A percentile compares a stretch with the other conserved stretches of the same genome.
phyloP scores from a whole-genome alignment of 768 basidiomycete genomes.

The Leucogyrophana mollusca region DNA sequence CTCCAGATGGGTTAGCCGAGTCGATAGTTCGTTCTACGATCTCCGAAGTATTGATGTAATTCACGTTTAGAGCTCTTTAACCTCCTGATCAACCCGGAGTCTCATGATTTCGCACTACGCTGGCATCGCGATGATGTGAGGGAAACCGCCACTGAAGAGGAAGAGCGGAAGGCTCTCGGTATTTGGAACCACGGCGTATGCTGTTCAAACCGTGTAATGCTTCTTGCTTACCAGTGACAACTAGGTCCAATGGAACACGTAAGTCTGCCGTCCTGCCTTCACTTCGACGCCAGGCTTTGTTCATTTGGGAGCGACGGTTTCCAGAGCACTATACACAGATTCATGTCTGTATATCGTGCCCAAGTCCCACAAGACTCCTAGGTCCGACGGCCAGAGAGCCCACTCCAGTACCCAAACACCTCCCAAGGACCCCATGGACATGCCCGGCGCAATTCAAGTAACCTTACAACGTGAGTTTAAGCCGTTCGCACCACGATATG shows the following conservation, averaged over 20 bases:
- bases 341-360: slow-evolving; percentile 65
- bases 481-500: background rate
- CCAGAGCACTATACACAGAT: slow-evolving; percentile 59
- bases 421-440: slow-evolving; percentile 51
- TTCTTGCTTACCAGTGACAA: background rate
- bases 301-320: no score
- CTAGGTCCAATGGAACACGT: slow-evolving; percentile 77
- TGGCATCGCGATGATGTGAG: slow-evolving; percentile 74
- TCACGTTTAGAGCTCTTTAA: slow-evolving; percentile 59
- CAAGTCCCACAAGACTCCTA: slow-evolving; percentile 51
- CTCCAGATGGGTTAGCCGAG: slow-evolving; percentile 61
- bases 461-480: slow-evolving; percentile 44
- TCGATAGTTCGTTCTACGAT: background rate
- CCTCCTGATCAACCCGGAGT: slow-evolving; percentile 60
- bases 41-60: background rate
- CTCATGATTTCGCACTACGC: slow-evolving; percentile 61
- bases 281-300: background rate
- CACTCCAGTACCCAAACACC: slow-evolving; percentile 46
- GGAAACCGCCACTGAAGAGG: slow-evolving; percentile 49
- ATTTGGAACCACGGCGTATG: slow-evolving; percentile 62
- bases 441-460: slow-evolving; percentile 60
- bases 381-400: slow-evolving; percentile 53
- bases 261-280: slow-evolving; percentile 13
- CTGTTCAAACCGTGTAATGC: slow-evolving; percentile 3
- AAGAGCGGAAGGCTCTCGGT: slow-evolving; percentile 52